A percentile compares a stretch with the other conserved stretches of the same genome.
phyloP scores from a whole-genome alignment of 345 rosid genomes.

The Syzygium grande region DNA sequence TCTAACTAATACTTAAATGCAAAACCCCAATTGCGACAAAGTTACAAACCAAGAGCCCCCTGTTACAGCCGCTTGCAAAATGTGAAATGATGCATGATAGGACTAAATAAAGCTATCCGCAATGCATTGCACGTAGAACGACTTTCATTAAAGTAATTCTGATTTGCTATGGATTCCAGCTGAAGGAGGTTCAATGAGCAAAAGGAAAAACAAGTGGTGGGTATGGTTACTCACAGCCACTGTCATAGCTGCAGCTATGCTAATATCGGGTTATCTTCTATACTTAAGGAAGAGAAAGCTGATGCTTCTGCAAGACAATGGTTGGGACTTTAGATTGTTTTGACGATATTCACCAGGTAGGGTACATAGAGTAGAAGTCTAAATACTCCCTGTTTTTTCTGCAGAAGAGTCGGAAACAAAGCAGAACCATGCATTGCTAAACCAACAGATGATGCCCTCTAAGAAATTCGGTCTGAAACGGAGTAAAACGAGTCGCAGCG shows the following conservation, averaged over 20 bases:
- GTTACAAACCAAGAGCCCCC: background rate
- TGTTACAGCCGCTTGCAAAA: background rate
- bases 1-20: background rate
- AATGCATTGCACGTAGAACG: background rate
- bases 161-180: background rate
- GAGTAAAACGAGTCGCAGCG: slow-evolving; percentile 7
- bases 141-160: background rate
- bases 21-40: background rate
- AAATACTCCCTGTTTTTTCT: background rate
- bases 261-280: background rate
- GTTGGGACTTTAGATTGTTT: background rate
- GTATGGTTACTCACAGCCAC: slow-evolving; percentile 1
- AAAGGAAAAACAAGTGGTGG: slow-evolving; percentile 2
- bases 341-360: background rate
- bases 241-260: background rate
- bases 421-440: background rate
- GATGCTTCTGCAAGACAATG: background rate
- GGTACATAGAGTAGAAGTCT: background rate
- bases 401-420: background rate
- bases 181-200: background rate
- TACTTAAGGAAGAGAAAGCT: background rate
- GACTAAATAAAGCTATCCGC: background rate
- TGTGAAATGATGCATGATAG: background rate
- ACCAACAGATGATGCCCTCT: background rate
- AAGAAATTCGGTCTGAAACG: background rate